These are phyloP conservation scores for Furcasterigmium sp. DNA, from an alignment of 2,329 filamentous ascomycete species.

Conservation along the genomic window DNA sequence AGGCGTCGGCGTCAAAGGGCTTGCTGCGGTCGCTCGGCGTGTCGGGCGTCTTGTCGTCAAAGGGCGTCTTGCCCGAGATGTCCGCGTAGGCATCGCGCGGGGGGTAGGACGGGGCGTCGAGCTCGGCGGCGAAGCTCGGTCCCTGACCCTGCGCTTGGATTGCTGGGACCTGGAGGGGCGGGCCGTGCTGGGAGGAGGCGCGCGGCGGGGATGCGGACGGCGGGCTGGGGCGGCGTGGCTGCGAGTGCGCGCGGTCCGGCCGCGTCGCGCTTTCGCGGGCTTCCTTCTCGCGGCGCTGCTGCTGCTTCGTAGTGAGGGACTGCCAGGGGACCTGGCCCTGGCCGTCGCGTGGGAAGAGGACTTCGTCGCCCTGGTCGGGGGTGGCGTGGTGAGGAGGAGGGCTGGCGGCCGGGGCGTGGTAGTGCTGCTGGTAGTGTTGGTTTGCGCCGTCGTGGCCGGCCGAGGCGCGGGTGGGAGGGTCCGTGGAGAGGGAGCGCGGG, in stretches of 20 bases:
- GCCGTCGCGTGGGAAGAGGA: not conserved
- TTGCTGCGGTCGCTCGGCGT: not conserved
- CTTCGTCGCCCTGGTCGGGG: conserved; percentile 1
- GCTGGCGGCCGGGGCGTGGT: not conserved
- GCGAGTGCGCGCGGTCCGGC: not conserved
- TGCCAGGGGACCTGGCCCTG: conserved; percentile 3
- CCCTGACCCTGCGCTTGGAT: too few species aligned
- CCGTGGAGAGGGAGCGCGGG: not conserved
- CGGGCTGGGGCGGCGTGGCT: not conserved
- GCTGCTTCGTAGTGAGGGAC: conserved; percentile 2
- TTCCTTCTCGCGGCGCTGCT: not conserved
- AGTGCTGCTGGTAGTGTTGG: conserved; percentile 1
- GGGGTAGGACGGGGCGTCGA: not conserved
- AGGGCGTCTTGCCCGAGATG: not conserved
- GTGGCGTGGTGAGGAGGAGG: not conserved
- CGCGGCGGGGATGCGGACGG: not conserved
- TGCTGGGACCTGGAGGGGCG: not conserved
- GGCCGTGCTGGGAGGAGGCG: not conserved
- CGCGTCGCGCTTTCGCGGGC: not conserved
- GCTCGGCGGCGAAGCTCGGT: not conserved
- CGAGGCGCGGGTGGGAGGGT: not conserved
- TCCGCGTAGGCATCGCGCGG: not conserved
- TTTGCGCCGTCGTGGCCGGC: not conserved
- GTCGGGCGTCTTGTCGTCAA: conserved; percentile 1
- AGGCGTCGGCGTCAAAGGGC: not conserved